These are phyloP conservation scores for Ophiocordyceps camponoti-floridani DNA, from an alignment of 2,329 filamentous ascomycete species.

Conservation along the genomic window DNA sequence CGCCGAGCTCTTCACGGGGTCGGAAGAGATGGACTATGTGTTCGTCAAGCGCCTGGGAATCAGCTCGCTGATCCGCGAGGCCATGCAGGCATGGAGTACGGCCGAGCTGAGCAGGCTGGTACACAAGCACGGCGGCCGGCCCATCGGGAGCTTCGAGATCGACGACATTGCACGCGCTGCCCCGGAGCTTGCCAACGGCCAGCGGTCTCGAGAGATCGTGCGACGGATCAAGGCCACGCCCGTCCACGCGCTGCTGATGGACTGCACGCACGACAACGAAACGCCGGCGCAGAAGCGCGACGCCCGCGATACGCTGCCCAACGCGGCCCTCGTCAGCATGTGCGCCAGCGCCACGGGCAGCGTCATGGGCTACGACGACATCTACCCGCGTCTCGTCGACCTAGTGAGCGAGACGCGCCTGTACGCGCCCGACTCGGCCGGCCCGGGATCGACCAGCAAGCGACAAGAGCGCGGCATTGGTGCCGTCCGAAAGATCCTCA, in stretches of 20 bases:
- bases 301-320: slow-evolving; percentile 82
- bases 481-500: slow-evolving; percentile 78
- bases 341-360: slow-evolving; percentile 88
- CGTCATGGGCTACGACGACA: slow-evolving; percentile 95
- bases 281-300: slow-evolving; percentile 89
- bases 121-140: slow-evolving; percentile 80
- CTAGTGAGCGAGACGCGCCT: slow-evolving; percentile 75
- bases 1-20: slow-evolving; percentile 88
- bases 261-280: slow-evolving; percentile 98
- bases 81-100: slow-evolving; percentile 97
- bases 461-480: slow-evolving; percentile 72
- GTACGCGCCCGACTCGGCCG: slow-evolving; percentile 65
- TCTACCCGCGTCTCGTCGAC: slow-evolving; percentile 87
- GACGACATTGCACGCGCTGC: slow-evolving; percentile 60
- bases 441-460: slow-evolving; percentile 36
- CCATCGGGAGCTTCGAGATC: slow-evolving; percentile 94
- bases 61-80: slow-evolving; percentile 82
- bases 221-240: slow-evolving; percentile 73
- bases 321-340: slow-evolving; percentile 88
- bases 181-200: slow-evolving; percentile 13
- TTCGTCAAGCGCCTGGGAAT: slow-evolving; percentile 89
- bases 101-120: slow-evolving; percentile 83
- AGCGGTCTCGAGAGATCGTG: slow-evolving; percentile 43
- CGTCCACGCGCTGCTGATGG: slow-evolving; percentile 93
- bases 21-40: slow-evolving; percentile 87